phyloP scores from a whole-genome alignment of 1,284 basidiomycete species.

The Moesziomyces sp. region DNA sequence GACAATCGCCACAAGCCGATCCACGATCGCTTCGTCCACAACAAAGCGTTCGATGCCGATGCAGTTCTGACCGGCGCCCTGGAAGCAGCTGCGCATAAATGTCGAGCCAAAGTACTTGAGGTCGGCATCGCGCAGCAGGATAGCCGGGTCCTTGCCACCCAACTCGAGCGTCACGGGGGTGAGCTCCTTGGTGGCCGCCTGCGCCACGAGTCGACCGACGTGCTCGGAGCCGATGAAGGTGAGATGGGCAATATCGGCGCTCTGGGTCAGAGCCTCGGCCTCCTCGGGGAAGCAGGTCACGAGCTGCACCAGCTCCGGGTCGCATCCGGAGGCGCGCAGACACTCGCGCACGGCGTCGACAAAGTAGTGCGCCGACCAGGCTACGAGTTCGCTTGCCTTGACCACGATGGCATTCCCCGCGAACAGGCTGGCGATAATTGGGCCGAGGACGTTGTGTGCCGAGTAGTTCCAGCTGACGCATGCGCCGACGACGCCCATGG shows the following conservation, averaged over 20 bases:
- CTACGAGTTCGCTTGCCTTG: conserved; percentile 75
- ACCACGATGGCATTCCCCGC: conserved; percentile 89
- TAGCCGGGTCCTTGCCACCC: conserved; percentile 74
- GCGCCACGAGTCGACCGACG: conserved; percentile 85
- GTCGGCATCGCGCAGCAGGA: conserved; percentile 71
- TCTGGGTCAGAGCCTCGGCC: conserved; percentile 82
- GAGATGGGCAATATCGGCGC: conserved; percentile 78
- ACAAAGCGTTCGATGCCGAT: conserved; percentile 88
- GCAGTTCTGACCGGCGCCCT: conserved; percentile 94
- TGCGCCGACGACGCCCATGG: conserved; percentile 90
- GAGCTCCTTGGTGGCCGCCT: conserved; percentile 83
- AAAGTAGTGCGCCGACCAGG: conserved; percentile 57
- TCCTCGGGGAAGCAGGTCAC: conserved; percentile 89
- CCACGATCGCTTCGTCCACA: conserved; percentile 80
- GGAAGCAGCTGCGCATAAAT: conserved; percentile 69
- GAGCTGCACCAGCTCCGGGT: conserved; percentile 72
- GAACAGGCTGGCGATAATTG: conserved; percentile 88
- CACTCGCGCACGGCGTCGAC: conserved; percentile 73
- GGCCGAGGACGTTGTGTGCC: conserved; percentile 92
- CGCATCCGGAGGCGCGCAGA: conserved; percentile 76
- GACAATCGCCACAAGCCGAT: conserved; percentile 73
- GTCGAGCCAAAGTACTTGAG: conserved; percentile 70
- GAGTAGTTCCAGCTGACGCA: conserved; percentile 83
- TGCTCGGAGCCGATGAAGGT: conserved; percentile 91
- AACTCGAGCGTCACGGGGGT: conserved; percentile 91